These are phyloP conservation scores for Rheum nobile DNA, from an alignment of 148 eudicot species.

Conservation along the genomic window DNA sequence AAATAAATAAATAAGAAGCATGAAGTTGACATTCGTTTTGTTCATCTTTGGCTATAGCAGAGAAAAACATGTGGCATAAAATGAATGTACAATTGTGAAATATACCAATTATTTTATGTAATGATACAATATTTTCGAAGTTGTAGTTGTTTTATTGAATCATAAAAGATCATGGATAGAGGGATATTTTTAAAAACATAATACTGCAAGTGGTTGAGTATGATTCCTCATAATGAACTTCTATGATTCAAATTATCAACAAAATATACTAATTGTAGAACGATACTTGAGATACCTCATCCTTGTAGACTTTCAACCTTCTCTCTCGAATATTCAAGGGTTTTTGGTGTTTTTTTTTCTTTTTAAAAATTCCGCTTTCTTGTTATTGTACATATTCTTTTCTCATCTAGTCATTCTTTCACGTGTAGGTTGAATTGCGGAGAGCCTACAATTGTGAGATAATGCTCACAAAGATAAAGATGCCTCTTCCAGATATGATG, in stretches of 20 bases:
- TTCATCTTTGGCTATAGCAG: neutral
- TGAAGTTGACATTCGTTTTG: neutral
- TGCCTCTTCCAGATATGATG: constrained; percentile 90
- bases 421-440: constrained; percentile 76
- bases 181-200: neutral
- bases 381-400: neutral
- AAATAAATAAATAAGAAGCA: neutral
- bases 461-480: constrained; percentile 95
- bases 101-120: neutral
- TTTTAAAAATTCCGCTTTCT: neutral
- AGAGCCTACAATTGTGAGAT: constrained; percentile 96
- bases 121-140: neutral
- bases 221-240: too few relatives aligned
- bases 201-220: too few relatives aligned
- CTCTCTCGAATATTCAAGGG: neutral
- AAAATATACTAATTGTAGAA: neutral
- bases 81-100: neutral
- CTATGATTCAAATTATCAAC: neutral
- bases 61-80: neutral
- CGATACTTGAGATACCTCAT: neutral
- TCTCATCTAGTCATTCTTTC: neutral
- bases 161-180: neutral
- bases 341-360: neutral
- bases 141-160: neutral
- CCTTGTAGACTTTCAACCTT: neutral